A percentile compares a stretch with the other conserved stretches of the same genome.
Conservation (phyloP, 148 eudicot species). For the Oxyria digyna region DNA sequence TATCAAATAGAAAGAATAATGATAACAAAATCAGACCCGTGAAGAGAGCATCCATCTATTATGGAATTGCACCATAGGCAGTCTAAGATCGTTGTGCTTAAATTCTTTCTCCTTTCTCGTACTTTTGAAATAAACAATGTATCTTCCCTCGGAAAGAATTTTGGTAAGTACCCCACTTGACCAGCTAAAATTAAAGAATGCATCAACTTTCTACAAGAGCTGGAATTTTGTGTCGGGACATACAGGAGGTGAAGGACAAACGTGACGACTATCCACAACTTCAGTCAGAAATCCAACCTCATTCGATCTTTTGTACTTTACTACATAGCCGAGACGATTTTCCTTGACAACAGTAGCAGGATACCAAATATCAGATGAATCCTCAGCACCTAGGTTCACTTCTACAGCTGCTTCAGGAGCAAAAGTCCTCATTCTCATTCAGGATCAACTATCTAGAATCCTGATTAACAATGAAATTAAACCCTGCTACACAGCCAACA, state of each 20-base stretch:
- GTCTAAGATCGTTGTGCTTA: conserved; percentile 23
- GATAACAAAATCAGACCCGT: conserved; percentile 23
- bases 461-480: no score
- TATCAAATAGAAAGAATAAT: background rate
- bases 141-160: conserved; percentile 24
- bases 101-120: conserved; percentile 30
- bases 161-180: conserved; percentile 32
- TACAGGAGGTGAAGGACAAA: no score
- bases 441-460: no score
- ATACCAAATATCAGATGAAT: conserved; percentile 18
- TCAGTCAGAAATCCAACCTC: no score
- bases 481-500: no score
- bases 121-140: conserved; percentile 26
- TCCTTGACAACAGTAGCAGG: conserved; percentile 13
- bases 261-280: no score
- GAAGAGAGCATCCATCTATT: no score
- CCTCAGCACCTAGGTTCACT: no score
- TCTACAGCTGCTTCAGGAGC: no score
- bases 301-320: no score
- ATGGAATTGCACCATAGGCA: conserved; percentile 33
- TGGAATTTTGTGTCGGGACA: no score
- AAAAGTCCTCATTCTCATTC: no score
- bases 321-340: conserved; percentile 13
- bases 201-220: conserved; percentile 39
- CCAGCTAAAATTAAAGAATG: conserved; percentile 31